These are phyloP conservation scores for Cyberlindnera misumaiensis DNA, from an alignment of 805 yeast species.

Conservation along the genomic window DNA sequence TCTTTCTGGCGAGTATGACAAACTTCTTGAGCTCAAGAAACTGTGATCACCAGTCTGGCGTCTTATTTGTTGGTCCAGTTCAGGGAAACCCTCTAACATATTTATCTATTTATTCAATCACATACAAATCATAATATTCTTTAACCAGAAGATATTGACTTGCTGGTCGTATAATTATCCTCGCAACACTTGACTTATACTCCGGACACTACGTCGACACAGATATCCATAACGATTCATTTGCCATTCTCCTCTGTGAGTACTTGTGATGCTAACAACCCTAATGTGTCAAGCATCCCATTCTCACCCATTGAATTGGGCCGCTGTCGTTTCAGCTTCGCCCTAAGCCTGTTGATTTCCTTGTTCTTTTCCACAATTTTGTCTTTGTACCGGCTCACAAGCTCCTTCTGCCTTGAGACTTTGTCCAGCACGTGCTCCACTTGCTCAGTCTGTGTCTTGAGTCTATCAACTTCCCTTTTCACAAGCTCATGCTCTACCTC, in stretches of 20 bases:
- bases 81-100: conserved; percentile 2
- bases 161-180: no score
- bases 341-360: conserved; percentile 35
- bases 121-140: neutral
- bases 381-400: conserved; percentile 38
- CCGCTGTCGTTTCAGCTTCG: conserved; percentile 3
- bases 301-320: conserved; percentile 1
- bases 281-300: conserved; percentile 41
- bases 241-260: conserved; percentile 30
- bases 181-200: no score
- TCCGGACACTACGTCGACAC: no score
- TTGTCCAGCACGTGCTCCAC: conserved; percentile 31
- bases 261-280: conserved; percentile 49
- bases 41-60: neutral
- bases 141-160: no score
- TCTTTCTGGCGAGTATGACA: conserved; percentile 79
- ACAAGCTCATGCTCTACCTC: conserved; percentile 41
- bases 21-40: conserved; percentile 48
- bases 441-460: conserved; percentile 27
- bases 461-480: conserved; percentile 39
- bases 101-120: conserved; percentile 12
- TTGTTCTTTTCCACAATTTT: conserved; percentile 37
- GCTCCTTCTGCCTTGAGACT: conserved; percentile 33
- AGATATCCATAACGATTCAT: neutral
- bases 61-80: conserved; percentile 2